Evolutionary conservation across 768 basidiomycete genomes (phyloP), one percentile per base, ranked within the genome.

Genomic region (Phanerochaete carnosa): DNA sequence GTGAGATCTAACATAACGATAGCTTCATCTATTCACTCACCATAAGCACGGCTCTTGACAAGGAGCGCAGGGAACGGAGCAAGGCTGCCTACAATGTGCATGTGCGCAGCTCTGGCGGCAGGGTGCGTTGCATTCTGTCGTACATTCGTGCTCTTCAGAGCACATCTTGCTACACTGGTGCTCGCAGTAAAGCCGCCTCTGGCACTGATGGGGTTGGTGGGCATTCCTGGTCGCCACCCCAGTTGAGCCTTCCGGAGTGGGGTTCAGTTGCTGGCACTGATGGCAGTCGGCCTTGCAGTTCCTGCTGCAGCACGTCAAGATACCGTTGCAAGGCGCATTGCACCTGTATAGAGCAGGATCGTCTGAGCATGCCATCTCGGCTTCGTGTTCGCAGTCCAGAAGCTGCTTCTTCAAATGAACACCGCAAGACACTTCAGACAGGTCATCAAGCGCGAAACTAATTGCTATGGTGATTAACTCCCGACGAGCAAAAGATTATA

Each of bases 41-140:
- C 89, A 89, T 3, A 74, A 75, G 63, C 89, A 90, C 4, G 77
- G 72, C 64, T 86, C 80, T 64, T 82, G 78, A 68, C 89, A 90
- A 2, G 87, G 85, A 0, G 83, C 77, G 63, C 88, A 89, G 0
- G 82, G 79, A 0, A 65, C 73, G 1, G 78, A 82, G 62, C 88
- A 89, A 19, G 71, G 64, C 0, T 68, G 65, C 7, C 59, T 72
- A 67, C 88, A 89, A 11, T 69, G 72, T 1, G 81, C 73, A 67
- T 89, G 88, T 16, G 66, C 46, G 64, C 88, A 89, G 12, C 68
- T 70, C 65, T 88, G 85, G 25, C 82, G 75, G 62, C 86, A 88
- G 5, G 66, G 62, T 22, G 74, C 65, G 55, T 60, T 75, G 69
- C 88, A 89, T 8, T 58, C 64, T 0, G 66, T 71, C 9, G 79